Conservation (phyloP, 2,329 filamentous ascomycete genomes). For the Colletotrichum australisinense region DNA sequence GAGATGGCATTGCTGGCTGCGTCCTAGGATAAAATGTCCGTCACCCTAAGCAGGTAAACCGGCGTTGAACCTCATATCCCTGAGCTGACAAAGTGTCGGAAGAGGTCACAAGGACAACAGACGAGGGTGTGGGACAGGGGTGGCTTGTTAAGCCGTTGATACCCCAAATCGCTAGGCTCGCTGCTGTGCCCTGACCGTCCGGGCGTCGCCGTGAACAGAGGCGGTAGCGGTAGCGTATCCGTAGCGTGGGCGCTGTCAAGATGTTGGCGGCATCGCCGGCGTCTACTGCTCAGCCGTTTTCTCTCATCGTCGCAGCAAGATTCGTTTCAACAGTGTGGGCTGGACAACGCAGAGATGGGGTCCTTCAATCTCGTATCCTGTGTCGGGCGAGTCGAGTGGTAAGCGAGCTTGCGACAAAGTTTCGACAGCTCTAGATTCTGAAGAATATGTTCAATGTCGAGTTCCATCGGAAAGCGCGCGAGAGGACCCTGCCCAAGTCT, state of each 20-base stretch:
- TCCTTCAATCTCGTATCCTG: constrained; percentile 2
- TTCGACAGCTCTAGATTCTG: constrained; percentile 11
- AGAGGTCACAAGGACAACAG: constrained; percentile 33
- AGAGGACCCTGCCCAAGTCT: constrained; percentile 5
- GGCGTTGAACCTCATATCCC: constrained; percentile 16
- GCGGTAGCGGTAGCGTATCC: constrained; percentile 3
- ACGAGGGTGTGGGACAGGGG: constrained; percentile 25
- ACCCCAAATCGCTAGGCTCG: constrained; percentile 28
- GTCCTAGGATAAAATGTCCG: constrained; percentile 20
- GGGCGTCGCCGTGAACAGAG: constrained; percentile 24
- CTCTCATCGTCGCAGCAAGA: constrained; percentile 22
- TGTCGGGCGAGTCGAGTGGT: constrained; percentile 4
- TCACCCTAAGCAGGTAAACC: constrained; percentile 15
- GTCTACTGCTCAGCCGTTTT: constrained; percentile 16
- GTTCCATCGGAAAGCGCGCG: constrained; percentile 31
- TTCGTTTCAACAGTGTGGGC: constrained; percentile 30
- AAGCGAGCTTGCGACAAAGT: constrained; percentile 22
- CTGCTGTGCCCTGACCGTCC: constrained; percentile 29
- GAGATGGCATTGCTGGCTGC: background rate
- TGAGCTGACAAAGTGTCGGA: constrained; percentile 23
- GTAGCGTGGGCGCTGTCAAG: constrained; percentile 30
- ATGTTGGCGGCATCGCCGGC: constrained; percentile 25
- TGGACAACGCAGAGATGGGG: constrained; percentile 15
- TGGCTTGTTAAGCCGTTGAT: constrained; percentile 29
- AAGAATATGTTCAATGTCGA: constrained; percentile 8